A percentile compares a stretch with the other conserved stretches of the same genome.
Evolutionary conservation across 1,139 yeast genomes (phyloP).

Genomic region (Arxiozyma telluris): DNA sequence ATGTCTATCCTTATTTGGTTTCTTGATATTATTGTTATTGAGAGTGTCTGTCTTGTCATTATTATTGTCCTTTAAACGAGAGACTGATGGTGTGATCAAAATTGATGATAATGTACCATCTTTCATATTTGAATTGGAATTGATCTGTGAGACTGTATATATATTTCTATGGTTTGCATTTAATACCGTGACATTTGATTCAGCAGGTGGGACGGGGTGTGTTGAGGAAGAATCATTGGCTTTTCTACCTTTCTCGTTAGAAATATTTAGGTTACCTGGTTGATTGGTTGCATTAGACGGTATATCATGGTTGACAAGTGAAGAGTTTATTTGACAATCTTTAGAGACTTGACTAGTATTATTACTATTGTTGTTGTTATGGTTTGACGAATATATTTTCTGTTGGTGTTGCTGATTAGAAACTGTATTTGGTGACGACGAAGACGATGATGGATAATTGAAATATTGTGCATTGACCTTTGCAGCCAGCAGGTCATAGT

Average conservation of each 20-base stretch:
- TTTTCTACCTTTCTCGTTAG: not conserved
- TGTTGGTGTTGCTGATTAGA: not conserved
- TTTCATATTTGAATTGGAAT: not conserved
- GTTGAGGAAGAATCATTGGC: not conserved
- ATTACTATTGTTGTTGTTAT: not conserved
- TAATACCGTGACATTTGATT: not conserved
- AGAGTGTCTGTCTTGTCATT: constrained; percentile 9
- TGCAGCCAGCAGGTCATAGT: constrained; percentile 50
- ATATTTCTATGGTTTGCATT: constrained; percentile 3
- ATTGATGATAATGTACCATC: constrained; percentile 10
- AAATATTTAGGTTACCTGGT: not conserved
- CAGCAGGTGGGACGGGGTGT: not conserved
- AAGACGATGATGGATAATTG: constrained; percentile 5
- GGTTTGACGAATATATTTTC: not conserved
- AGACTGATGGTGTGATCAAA: constrained; percentile 10
- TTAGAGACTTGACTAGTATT: not conserved
- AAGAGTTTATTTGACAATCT: not conserved
- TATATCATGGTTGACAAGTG: not conserved
- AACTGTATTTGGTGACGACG: not conserved
- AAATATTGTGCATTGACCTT: constrained; percentile 51
- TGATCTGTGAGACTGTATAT: not conserved
- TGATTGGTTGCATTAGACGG: not conserved
- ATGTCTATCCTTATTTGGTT: constrained; percentile 36
- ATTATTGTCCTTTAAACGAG: constrained; percentile 14
- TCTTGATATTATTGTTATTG: not conserved